Conservation (phyloP, 805 yeast genomes). For the Lachancea mirantina region DNA sequence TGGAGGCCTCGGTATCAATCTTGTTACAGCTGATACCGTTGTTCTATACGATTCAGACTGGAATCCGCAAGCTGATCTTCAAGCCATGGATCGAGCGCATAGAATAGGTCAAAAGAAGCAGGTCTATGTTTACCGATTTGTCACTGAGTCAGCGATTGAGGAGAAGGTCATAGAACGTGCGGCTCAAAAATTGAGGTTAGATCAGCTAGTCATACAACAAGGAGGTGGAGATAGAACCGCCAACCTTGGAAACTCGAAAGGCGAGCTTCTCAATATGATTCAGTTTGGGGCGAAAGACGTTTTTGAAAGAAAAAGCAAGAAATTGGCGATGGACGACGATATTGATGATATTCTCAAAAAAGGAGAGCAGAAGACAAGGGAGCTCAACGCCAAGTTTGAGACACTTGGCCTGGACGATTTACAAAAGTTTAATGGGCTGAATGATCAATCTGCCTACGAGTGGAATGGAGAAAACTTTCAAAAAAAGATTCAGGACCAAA, state of each 20-base stretch:
- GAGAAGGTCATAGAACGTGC: slow-evolving; percentile 95
- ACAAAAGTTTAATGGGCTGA: slow-evolving; percentile 67
- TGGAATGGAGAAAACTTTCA: slow-evolving; percentile 84
- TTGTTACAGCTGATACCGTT: slow-evolving; percentile 88
- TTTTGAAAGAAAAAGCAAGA: slow-evolving; percentile 45
- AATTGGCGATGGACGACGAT: slow-evolving; percentile 44
- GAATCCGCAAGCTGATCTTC: slow-evolving; percentile 97
- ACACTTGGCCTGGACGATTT: slow-evolving; percentile 87
- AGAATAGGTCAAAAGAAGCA: slow-evolving; percentile 96
- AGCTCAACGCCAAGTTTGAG: slow-evolving; percentile 73
- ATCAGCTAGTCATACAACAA: slow-evolving; percentile 93
- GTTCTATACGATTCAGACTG: slow-evolving; percentile 88
- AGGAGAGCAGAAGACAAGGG: slow-evolving; percentile 77
- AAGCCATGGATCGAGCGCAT: slow-evolving; percentile 98
- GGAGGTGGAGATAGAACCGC: slow-evolving; percentile 49
- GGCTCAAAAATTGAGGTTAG: slow-evolving; percentile 85
- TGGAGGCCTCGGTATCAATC: slow-evolving; percentile 91
- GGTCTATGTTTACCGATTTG: slow-evolving; percentile 85
- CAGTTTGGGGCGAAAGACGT: slow-evolving; percentile 94
- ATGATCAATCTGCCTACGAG: slow-evolving; percentile 85
- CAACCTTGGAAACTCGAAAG: slow-evolving; percentile 46
- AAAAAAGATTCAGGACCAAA: slow-evolving; percentile 33
- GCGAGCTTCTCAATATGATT: slow-evolving; percentile 88
- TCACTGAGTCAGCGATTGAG: slow-evolving; percentile 92
- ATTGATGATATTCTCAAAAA: slow-evolving; percentile 73